Conservation (phyloP, 1,284 basidiomycete species). For the Rhodotorula sp. region DNA sequence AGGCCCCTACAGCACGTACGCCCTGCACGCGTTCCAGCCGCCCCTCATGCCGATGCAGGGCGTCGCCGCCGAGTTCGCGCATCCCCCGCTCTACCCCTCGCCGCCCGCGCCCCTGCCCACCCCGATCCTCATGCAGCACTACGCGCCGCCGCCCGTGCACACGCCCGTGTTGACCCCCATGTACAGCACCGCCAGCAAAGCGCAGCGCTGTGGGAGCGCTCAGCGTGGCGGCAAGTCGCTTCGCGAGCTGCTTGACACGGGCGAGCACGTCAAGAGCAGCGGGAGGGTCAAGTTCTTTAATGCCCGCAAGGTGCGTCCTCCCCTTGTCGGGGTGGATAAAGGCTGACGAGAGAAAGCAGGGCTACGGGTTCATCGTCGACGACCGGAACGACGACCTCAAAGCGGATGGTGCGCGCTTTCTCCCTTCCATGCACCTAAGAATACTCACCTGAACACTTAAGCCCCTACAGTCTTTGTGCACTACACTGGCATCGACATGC, state of each 20-base stretch:
- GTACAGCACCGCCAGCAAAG: background rate
- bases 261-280: background rate
- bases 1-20: too few species aligned
- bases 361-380: slow-evolving; percentile 28
- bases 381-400: slow-evolving; percentile 1
- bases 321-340: background rate
- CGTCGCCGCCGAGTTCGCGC: background rate
- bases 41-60: too few species aligned
- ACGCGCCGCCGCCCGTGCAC: background rate
- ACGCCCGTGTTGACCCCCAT: too few species aligned
- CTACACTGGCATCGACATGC: slow-evolving; percentile 16
- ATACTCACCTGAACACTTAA: background rate
- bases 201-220: too few species aligned
- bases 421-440: too few species aligned
- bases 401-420: background rate
- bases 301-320: background rate
- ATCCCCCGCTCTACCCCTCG: background rate
- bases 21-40: too few species aligned
- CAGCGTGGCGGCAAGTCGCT: background rate
- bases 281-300: slow-evolving; percentile 13
- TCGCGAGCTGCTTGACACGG: slow-evolving; percentile 2
- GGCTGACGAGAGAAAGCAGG: background rate
- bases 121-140: background rate
- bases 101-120: background rate
- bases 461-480: slow-evolving; percentile 19